Evolutionary conservation across 1,284 basidiomycete genomes (phyloP).

Genomic region (Ganoderma resinaceum): DNA sequence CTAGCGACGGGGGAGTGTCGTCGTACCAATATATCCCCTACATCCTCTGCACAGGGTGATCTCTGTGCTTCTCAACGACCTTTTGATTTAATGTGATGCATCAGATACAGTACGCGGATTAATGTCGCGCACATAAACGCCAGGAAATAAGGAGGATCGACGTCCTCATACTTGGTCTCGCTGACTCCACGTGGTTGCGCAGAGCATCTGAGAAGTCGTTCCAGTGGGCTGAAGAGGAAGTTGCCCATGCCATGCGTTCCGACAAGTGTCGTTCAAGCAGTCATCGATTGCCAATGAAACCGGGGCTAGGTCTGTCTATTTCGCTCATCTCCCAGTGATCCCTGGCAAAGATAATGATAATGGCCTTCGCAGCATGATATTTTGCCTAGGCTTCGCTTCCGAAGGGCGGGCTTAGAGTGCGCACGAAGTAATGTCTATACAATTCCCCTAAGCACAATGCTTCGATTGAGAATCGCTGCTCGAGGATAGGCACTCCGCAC

Average conservation of each 20-base stretch:
- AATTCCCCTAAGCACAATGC: neutral
- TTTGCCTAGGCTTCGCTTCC: neutral
- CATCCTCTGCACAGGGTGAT: neutral
- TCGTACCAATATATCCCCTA: neutral
- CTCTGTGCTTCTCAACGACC: neutral
- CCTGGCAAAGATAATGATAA: neutral
- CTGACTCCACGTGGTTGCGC: neutral
- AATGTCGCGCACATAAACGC: neutral
- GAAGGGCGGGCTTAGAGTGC: too few relatives aligned
- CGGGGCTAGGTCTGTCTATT: neutral
- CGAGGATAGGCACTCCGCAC: neutral
- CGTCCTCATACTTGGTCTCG: neutral
- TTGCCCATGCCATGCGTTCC: neutral
- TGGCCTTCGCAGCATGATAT: neutral
- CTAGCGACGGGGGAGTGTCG: neutral
- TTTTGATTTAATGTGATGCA: neutral
- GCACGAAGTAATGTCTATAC: too few relatives aligned
- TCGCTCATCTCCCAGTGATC: neutral
- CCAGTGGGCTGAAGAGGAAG: neutral
- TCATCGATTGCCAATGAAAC: neutral
- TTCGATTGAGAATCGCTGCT: neutral
- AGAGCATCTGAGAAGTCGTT: neutral
- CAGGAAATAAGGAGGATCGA: neutral
- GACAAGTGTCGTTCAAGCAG: neutral
- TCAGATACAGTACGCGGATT: neutral